Evolutionary conservation across 2,329 filamentous ascomycete species (phyloP).

Genomic region (Aspergillus viridinutans): DNA sequence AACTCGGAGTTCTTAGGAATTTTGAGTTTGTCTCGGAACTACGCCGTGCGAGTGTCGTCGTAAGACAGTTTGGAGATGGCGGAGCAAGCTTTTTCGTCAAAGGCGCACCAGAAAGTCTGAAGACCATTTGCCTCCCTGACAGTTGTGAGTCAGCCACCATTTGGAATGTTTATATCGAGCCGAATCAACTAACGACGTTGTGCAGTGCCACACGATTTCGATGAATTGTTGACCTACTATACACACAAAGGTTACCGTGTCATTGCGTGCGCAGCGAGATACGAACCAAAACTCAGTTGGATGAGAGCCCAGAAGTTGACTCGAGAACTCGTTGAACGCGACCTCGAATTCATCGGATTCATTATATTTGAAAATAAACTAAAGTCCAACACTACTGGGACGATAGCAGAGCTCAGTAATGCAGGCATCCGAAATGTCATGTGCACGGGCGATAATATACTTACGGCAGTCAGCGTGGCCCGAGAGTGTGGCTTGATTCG

Average conservation of each 20-base stretch:
- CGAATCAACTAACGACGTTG: slow-evolving; percentile 22
- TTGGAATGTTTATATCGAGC: neutral
- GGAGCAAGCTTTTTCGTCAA: slow-evolving; percentile 91
- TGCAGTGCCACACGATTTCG: slow-evolving; percentile 78
- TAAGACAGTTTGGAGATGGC: slow-evolving; percentile 78
- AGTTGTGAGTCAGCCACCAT: slow-evolving; percentile 57
- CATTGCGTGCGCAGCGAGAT: slow-evolving; percentile 89
- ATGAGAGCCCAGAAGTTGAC: slow-evolving; percentile 93
- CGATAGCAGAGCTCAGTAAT: slow-evolving; percentile 74
- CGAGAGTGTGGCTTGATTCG: slow-evolving; percentile 83
- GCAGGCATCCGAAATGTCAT: slow-evolving; percentile 88
- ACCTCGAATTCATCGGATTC: slow-evolving; percentile 86
- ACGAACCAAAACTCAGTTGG: slow-evolving; percentile 84
- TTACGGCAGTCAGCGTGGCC: slow-evolving; percentile 93
- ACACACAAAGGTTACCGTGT: slow-evolving; percentile 95
- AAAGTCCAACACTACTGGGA: slow-evolving; percentile 76
- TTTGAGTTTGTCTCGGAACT: slow-evolving; percentile 96
- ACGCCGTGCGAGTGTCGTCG: slow-evolving; percentile 85
- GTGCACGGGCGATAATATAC: slow-evolving; percentile 97
- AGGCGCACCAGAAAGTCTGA: slow-evolving; percentile 94
- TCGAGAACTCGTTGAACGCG: slow-evolving; percentile 75
- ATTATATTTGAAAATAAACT: slow-evolving; percentile 99
- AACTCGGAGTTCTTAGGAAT: slow-evolving; percentile 82
- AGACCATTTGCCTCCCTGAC: slow-evolving; percentile 79
- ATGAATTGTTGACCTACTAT: slow-evolving; percentile 82